Conservation (phyloP, 2,329 filamentous ascomycete species). For the Penicillium sp. region DNA sequence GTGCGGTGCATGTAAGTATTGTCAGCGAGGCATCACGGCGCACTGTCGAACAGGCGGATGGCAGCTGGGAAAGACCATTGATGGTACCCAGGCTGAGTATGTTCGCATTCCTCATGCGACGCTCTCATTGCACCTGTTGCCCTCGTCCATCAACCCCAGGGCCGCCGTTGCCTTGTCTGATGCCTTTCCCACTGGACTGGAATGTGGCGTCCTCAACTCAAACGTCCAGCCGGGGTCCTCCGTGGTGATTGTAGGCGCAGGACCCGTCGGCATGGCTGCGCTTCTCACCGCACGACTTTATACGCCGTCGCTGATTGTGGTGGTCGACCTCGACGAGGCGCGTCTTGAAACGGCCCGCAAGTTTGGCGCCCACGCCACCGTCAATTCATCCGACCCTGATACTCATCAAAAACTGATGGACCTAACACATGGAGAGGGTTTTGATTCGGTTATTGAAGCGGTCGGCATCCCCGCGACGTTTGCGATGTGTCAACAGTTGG, state of each 20-base stretch:
- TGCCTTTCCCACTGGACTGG: constrained; percentile 53
- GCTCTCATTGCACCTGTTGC: constrained; percentile 46
- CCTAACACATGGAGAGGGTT: constrained; percentile 50
- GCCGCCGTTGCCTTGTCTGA: constrained; percentile 51
- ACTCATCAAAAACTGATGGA: constrained; percentile 38
- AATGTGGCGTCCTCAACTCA: constrained; percentile 51
- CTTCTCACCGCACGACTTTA: constrained; percentile 54
- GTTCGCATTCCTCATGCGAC: constrained; percentile 51
- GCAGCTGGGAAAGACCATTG: constrained; percentile 50
- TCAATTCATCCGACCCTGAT: constrained; percentile 39
- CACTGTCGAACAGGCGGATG: constrained; percentile 53
- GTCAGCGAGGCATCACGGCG: constrained; percentile 48
- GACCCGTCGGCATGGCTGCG: constrained; percentile 53
- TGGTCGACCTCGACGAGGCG: constrained; percentile 49
- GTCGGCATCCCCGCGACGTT: constrained; percentile 54
- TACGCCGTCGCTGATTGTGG: constrained; percentile 49
- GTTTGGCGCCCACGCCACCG: constrained; percentile 47
- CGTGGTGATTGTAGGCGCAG: constrained; percentile 53
- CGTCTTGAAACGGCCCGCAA: constrained; percentile 46
- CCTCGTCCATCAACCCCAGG: constrained; percentile 40
- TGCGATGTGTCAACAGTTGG: constrained; percentile 50
- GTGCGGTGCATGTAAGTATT: constrained; percentile 51
- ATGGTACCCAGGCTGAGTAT: constrained; percentile 56
- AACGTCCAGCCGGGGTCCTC: constrained; percentile 50
- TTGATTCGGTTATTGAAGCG: constrained; percentile 55